Evolutionary conservation across 257 asterid genomes (phyloP).

Genomic region (Apocynum venetum): DNA sequence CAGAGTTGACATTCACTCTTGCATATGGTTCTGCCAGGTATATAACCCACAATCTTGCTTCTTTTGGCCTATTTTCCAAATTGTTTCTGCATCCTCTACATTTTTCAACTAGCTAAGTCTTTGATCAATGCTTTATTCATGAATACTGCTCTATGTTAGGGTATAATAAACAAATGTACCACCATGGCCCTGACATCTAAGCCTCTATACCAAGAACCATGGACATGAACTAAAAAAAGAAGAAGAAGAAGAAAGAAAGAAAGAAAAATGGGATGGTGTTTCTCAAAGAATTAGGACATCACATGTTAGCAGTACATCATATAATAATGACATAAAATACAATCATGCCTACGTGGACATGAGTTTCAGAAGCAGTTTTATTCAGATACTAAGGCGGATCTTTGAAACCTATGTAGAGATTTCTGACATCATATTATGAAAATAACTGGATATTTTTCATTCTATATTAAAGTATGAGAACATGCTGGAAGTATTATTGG

Average conservation of each 20-base stretch:
- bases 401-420: too few species aligned
- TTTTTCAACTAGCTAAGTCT: background rate
- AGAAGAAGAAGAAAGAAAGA: too few species aligned
- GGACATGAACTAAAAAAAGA: background rate
- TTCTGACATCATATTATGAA: too few species aligned
- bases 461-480: too few species aligned
- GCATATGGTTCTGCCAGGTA: constrained; percentile 78
- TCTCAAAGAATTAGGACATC: background rate
- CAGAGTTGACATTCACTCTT: constrained; percentile 72
- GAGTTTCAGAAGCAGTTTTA: too few species aligned
- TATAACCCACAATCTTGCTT: constrained; percentile 11
- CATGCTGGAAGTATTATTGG: too few species aligned
- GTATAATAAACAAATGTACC: background rate
- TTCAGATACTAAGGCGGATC: too few species aligned
- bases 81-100: background rate
- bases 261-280: background rate
- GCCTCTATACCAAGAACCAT: background rate
- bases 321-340: too few species aligned
- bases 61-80: background rate
- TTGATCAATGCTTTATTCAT: background rate
- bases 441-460: too few species aligned
- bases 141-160: background rate
- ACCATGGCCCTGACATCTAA: background rate
- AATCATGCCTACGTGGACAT: too few species aligned
- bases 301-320: background rate